phyloP scores from a whole-genome alignment of 1,139 yeast species.

The Eremothecium coryli region DNA sequence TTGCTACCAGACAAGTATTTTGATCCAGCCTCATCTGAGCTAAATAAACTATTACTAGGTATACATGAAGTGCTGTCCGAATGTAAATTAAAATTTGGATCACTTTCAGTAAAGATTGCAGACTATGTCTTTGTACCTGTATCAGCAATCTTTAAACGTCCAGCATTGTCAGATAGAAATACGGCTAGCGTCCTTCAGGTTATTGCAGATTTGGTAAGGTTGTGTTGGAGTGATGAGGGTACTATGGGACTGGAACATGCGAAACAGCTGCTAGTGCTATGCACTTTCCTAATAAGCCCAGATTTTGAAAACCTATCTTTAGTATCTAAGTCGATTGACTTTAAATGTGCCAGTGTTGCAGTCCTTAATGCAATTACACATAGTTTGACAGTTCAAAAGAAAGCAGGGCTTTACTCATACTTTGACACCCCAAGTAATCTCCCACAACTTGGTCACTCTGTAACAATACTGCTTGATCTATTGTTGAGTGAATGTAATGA shows the following conservation, averaged over 20 bases:
- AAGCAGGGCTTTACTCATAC: constrained; percentile 23
- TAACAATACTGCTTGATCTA: constrained; percentile 38
- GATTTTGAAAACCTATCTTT: constrained; percentile 18
- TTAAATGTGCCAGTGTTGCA: constrained; percentile 36
- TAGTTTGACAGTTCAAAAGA: constrained; percentile 28
- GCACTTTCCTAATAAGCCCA: constrained; percentile 36
- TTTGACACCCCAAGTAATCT: constrained; percentile 33
- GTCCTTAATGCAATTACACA: constrained; percentile 31
- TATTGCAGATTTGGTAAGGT: constrained; percentile 34
- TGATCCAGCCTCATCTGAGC: constrained; percentile 26
- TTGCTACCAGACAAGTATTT: constrained; percentile 33
- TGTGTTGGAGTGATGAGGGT: constrained; percentile 40
- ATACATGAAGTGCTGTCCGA: constrained; percentile 25
- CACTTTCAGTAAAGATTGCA: constrained; percentile 38
- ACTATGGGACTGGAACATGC: constrained; percentile 36
- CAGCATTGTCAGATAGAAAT: constrained; percentile 37
- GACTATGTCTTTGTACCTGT: constrained; percentile 59
- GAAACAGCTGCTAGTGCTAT: constrained; percentile 42
- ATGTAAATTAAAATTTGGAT: constrained; percentile 9
- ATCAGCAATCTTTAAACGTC: constrained; percentile 40
- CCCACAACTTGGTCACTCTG: constrained; percentile 41
- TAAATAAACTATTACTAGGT: constrained; percentile 30
- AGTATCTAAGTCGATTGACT: constrained; percentile 32
- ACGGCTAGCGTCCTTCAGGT: constrained; percentile 38
- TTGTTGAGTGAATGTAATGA: constrained; percentile 23